These are phyloP conservation scores for Penicillium atrosanguineum DNA, from an alignment of 495 filamentous ascomycete species.

Conservation along the genomic window DNA sequence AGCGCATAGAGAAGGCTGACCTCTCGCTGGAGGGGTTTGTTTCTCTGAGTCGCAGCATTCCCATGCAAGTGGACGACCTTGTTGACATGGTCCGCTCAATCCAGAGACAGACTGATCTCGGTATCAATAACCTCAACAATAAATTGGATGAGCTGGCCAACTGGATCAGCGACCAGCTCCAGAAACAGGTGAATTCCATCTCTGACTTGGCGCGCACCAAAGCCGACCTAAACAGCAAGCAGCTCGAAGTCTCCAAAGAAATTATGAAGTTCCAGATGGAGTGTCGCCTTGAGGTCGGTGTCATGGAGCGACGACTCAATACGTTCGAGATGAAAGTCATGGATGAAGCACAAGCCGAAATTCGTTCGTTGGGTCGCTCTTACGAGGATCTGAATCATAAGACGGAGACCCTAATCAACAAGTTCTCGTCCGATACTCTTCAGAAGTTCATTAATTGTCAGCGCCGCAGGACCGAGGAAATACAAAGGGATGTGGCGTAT, in stretches of 20 bases:
- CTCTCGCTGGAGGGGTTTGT: not conserved
- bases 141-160: constrained; percentile 10
- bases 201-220: constrained; percentile 11
- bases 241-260: constrained; percentile 8
- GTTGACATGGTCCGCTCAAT: constrained; percentile 9
- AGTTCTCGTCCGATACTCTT: not conserved
- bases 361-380: constrained; percentile 1
- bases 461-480: constrained; percentile 5
- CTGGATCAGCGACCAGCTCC: constrained; percentile 18
- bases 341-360: constrained; percentile 12
- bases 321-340: constrained; percentile 7
- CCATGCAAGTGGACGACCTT: constrained; percentile 8
- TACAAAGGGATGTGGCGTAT: constrained; percentile 7
- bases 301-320: constrained; percentile 10
- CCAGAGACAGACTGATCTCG: constrained; percentile 11
- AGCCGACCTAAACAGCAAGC: constrained; percentile 8
- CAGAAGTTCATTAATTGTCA: constrained; percentile 9
- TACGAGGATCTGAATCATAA: constrained; percentile 12
- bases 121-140: not conserved
- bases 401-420: constrained; percentile 1
- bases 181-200: constrained; percentile 4
- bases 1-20: constrained; percentile 10
- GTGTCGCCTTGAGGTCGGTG: constrained; percentile 7
- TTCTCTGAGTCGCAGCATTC: not conserved
- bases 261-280: constrained; percentile 15